These are phyloP conservation scores for Ceratobasidium sp. DNA, from an alignment of 1,284 basidiomycete genomes.

Conservation along the genomic window DNA sequence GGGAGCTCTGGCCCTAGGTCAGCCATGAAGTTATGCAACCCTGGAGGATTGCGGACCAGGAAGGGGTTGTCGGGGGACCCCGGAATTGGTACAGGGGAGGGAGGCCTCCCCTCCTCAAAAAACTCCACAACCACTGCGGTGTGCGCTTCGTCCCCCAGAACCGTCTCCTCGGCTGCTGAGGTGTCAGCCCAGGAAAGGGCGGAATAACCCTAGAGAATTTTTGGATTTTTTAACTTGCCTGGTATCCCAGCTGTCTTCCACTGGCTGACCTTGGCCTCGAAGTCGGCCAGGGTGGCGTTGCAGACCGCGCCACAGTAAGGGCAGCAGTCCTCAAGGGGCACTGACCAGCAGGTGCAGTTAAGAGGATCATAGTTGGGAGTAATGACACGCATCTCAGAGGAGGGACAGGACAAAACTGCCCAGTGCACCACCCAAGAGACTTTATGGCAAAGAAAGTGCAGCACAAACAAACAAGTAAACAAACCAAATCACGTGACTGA, in stretches of 20 bases:
- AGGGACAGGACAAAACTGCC: not conserved
- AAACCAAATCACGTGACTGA: not conserved
- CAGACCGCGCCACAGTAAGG: not conserved
- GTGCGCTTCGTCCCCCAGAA: not conserved
- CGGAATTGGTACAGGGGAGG: no score
- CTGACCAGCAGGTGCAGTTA: no score
- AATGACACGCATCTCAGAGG: no score
- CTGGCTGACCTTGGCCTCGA: not conserved
- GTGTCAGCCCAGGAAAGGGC: not conserved
- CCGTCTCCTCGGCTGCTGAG: not conserved
- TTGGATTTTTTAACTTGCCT: no score
- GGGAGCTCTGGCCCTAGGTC: no score
- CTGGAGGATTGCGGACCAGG: not conserved
- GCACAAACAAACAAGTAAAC: not conserved
- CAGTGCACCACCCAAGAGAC: not conserved
- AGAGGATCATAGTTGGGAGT: no score
- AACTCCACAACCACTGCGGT: not conserved
- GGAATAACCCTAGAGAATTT: not conserved
- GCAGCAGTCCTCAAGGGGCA: not conserved
- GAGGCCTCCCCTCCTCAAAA: not conserved
- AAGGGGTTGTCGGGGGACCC: no score
- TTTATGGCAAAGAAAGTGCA: not conserved
- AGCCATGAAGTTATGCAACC: not conserved
- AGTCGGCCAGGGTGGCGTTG: not conserved
- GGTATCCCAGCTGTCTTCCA: no score